Base-by-base conservation (phyloP, 306 rosid species). In the Quercus suber region DNA sequence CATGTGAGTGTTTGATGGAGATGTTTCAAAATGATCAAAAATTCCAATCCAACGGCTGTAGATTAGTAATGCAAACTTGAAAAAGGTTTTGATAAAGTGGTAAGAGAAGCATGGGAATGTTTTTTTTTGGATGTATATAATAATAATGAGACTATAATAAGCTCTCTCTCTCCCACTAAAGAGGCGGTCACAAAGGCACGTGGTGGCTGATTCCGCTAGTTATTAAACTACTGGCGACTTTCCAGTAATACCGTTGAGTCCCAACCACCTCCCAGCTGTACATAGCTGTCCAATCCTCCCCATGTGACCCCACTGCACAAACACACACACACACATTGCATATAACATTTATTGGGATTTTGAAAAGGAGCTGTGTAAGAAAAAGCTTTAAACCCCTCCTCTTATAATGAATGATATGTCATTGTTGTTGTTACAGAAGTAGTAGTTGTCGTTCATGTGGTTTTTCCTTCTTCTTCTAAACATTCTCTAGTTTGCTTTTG, bases 191-290 rank as follows among this genome's bases (percentile, higher is more conserved):
- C 79, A 65, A 69, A 31, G 76, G 82, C 89, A 88, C 88, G 86
- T 88, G 91, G 89, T 73, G 82, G 84, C 65, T 23, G 84, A 80
- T 76, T 84, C 73, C 70, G 67, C 30, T 69, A 76, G 25, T 68
- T 73, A 43, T 61, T 72, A 78, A 73, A 52, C 20, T 5, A 69
- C 55, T 71, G 76, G 84, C 86, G 81, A 84, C 80, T 88, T 88
- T 88, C 82, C 75, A 76, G 89, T 86, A 79, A 82, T 82, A 86
- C 92, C 92, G 89, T 86, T 86, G 89, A 88, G 79, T 41, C 71
- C 69, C 88, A 83, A 86, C 86, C 85, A 78, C 89, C 80, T 69
- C 82, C 79, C 83, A 86, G 89, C 89, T 86, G 91, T 86, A 41
- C 76, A 77, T 83, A 82, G 88, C 88, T 88, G 92, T 88, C 89